phyloP scores from a whole-genome alignment of 768 basidiomycete genomes.

The Boletus pseudopeckii region DNA sequence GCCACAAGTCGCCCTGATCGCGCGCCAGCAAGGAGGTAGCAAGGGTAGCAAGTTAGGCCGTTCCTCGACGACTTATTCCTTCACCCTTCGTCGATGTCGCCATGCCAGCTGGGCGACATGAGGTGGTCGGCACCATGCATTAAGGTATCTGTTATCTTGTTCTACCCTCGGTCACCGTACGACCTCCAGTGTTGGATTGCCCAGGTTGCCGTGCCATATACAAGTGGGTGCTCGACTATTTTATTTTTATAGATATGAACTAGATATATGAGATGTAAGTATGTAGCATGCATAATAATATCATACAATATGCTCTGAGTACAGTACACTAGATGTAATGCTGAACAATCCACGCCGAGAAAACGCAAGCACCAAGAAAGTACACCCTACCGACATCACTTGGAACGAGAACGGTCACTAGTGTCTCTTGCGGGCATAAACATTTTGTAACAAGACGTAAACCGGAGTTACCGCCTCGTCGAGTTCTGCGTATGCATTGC shows the following conservation, averaged over 20 bases:
- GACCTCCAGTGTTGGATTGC: too few species aligned
- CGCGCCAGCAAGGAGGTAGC: neutral
- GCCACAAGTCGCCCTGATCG: neutral
- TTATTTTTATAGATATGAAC: constrained; percentile 5
- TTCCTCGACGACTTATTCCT: neutral
- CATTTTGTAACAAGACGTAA: constrained; percentile 56
- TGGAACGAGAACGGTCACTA: constrained; percentile 8
- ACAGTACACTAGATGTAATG: constrained; percentile 22
- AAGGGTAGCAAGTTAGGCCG: neutral
- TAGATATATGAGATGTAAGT: constrained; percentile 2
- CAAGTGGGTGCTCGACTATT: neutral
- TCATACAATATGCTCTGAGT: constrained; percentile 19
- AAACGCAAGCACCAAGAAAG: neutral
- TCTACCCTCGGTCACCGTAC: neutral
- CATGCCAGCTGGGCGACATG: too few species aligned
- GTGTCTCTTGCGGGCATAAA: constrained; percentile 46
- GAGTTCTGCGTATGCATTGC: constrained; percentile 50
- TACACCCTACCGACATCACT: neutral
- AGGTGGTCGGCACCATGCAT: too few species aligned
- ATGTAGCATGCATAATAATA: constrained; percentile 11
- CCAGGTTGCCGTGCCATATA: neutral
- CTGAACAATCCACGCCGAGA: constrained; percentile 7
- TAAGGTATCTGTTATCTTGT: neutral
- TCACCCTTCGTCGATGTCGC: neutral
- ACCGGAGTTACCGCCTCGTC: constrained; percentile 42